phyloP scores from a whole-genome alignment of 2,329 filamentous ascomycete genomes.

The Cercospora sp. region DNA sequence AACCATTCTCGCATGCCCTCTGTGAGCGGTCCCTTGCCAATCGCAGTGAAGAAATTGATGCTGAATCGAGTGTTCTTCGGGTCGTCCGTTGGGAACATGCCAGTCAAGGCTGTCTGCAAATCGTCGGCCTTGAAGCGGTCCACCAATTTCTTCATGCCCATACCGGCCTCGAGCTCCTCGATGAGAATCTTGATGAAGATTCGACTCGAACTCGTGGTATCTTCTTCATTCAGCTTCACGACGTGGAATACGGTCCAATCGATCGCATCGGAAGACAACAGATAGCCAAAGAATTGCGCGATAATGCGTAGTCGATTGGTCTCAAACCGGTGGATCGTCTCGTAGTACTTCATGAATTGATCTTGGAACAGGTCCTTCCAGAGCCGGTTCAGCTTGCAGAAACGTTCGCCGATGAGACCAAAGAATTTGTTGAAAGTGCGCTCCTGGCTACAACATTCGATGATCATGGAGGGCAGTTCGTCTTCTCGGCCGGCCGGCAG shows the following conservation, averaged over 20 bases:
- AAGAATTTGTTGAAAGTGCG: conserved; percentile 98
- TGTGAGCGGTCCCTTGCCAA: conserved; percentile 91
- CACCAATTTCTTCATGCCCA: conserved; percentile 79
- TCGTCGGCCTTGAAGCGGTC: conserved; percentile 75
- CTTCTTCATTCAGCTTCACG: conserved; percentile 91
- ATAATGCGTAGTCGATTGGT: conserved; percentile 95
- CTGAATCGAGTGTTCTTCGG: conserved; percentile 90
- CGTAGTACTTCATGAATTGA: conserved; percentile 89
- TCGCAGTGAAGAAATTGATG: conserved; percentile 99
- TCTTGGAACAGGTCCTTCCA: conserved; percentile 94
- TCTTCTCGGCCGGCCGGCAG: conserved; percentile 82
- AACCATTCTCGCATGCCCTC: conserved; percentile 92
- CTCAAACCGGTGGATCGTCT: conserved; percentile 95
- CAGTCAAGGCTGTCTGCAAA: conserved; percentile 74
- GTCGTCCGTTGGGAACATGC: conserved; percentile 87
- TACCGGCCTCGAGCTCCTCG: conserved; percentile 82
- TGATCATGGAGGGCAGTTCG: conserved; percentile 93
- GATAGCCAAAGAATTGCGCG: conserved; percentile 89
- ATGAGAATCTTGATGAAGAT: conserved; percentile 99
- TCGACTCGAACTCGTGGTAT: conserved; percentile 92
- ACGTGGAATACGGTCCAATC: conserved; percentile 86
- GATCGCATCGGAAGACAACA: conserved; percentile 83
- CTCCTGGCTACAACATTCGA: conserved; percentile 95
- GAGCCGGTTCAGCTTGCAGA: conserved; percentile 91
- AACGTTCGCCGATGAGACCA: conserved; percentile 87